Evolutionary conservation across 2,329 filamentous ascomycete species (phyloP), one percentile per base, ranked within the genome.

Genomic region (Lecanicillium sp.): DNA sequence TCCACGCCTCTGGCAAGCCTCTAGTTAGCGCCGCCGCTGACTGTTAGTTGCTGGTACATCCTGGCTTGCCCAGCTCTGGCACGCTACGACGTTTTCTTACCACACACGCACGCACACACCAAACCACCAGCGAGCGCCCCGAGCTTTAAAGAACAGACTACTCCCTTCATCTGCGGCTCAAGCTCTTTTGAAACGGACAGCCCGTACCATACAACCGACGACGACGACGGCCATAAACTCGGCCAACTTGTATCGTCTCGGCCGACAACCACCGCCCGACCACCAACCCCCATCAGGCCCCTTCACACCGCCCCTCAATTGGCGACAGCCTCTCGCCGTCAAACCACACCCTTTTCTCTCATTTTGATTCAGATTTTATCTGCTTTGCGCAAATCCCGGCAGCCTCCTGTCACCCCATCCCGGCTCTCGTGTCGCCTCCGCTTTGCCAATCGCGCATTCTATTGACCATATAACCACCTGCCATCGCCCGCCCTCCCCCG

Each of bases 1-100:
- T 26, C 27, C 37, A 39, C n/a, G 9, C 14, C 27, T 19, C 19
- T n/a, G n/a, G n/a, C n/a, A n/a, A n/a, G n/a, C n/a, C n/a, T n/a
- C n/a, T n/a, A n/a, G n/a, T n/a, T 46, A 46, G 44, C 44, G 44
- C 33, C 44, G 44, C 44, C n/a, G 44, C 44, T 46, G 44, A 46
- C 35, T 21, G n/a, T n/a, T n/a, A n/a, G n/a, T n/a, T n/a, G n/a
- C n/a, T n/a, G n/a, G n/a, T n/a, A 23, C 27, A 39, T 19, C 20
- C 36, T 24, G 44, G 44, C 23, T 32, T n/a, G n/a, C 26, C 44
- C 36, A 26, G 36, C 35, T 39, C 39, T 46, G 44, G 36, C 44
- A n/a, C 44, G 36, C 20, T 17, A 46, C 35, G 26, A 44, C 42
- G 23, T 44, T 46, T 46, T 33, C 44, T 39, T 29, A 46, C 27